These are phyloP conservation scores for Phytophthora chlamydospora DNA, from an alignment of 352 stramenopile species.

Conservation along the genomic window DNA sequence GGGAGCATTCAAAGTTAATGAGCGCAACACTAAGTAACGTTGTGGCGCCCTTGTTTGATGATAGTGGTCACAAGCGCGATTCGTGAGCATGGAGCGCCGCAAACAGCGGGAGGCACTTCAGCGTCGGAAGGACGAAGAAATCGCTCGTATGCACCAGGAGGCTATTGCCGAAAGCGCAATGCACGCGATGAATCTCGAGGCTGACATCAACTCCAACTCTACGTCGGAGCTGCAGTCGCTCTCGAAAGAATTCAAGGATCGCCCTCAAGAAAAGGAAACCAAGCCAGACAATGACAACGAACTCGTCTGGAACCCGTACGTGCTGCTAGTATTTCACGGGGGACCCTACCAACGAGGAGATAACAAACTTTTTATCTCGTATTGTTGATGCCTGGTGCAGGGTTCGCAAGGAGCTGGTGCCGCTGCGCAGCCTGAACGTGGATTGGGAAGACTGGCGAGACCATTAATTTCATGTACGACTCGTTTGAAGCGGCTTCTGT, in stretches of 20 bases:
- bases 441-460: slow-evolving; percentile 87
- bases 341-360: too few species aligned
- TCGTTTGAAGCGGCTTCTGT: too few species aligned
- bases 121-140: slow-evolving; percentile 71
- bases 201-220: slow-evolving; percentile 58
- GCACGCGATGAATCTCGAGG: slow-evolving; percentile 76
- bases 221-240: slow-evolving; percentile 61
- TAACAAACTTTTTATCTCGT: slow-evolving; percentile 2
- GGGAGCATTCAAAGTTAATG: not conserved
- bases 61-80: slow-evolving; percentile 68
- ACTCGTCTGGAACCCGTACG: slow-evolving; percentile 87
- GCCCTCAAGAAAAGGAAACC: slow-evolving; percentile 58
- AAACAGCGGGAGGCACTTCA: slow-evolving; percentile 69
- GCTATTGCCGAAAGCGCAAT: slow-evolving; percentile 75
- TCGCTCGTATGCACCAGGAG: slow-evolving; percentile 68
- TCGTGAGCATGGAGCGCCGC: slow-evolving; percentile 55
- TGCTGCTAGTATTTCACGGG: slow-evolving; percentile 8
- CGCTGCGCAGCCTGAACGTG: slow-evolving; percentile 77
- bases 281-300: slow-evolving; percentile 71
- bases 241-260: slow-evolving; percentile 62
- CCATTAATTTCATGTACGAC: slow-evolving; percentile 40
- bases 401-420: slow-evolving; percentile 77
- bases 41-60: not conserved
- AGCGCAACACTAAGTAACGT: not conserved
- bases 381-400: slow-evolving; percentile 29